phyloP scores from a whole-genome alignment of 768 basidiomycete species.

The Paxillus ammoniavirescens region DNA sequence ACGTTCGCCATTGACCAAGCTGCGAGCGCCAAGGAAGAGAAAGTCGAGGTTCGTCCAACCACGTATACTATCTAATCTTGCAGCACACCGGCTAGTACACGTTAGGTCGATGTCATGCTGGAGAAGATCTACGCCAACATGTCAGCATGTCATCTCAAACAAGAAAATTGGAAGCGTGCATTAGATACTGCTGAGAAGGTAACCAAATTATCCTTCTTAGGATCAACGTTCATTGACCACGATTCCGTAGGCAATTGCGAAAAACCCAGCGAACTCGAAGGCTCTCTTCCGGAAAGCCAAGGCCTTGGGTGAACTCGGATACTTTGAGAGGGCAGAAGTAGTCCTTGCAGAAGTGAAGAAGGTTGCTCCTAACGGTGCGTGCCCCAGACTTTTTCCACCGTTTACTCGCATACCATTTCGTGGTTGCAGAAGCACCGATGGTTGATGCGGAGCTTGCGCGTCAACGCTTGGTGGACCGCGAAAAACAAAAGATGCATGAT shows the following conservation, averaged over 20 bases:
- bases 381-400: neutral
- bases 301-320: conserved; percentile 74
- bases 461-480: conserved; percentile 61
- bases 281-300: conserved; percentile 81
- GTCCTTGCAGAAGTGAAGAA: conserved; percentile 63
- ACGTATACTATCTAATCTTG: neutral
- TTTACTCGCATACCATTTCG: neutral
- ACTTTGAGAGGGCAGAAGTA: conserved; percentile 68
- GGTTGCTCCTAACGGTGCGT: conserved; percentile 58
- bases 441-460: conserved; percentile 67
- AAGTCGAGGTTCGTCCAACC: conserved; percentile 55
- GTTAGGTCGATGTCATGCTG: conserved; percentile 67
- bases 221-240: neutral
- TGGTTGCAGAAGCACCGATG: conserved; percentile 46
- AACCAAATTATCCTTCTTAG: neutral
- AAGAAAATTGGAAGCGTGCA: conserved; percentile 75
- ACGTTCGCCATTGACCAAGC: conserved; percentile 27
- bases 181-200: conserved; percentile 83
- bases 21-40: conserved; percentile 45
- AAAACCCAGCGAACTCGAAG: conserved; percentile 76
- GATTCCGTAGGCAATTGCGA: conserved; percentile 57
- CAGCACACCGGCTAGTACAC: neutral
- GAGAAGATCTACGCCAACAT: conserved; percentile 86
- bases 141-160: conserved; percentile 82
- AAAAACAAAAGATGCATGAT: conserved; percentile 61